These are phyloP conservation scores for Leccinum uliginosum DNA, from an alignment of 768 basidiomycete genomes.

Conservation along the genomic window DNA sequence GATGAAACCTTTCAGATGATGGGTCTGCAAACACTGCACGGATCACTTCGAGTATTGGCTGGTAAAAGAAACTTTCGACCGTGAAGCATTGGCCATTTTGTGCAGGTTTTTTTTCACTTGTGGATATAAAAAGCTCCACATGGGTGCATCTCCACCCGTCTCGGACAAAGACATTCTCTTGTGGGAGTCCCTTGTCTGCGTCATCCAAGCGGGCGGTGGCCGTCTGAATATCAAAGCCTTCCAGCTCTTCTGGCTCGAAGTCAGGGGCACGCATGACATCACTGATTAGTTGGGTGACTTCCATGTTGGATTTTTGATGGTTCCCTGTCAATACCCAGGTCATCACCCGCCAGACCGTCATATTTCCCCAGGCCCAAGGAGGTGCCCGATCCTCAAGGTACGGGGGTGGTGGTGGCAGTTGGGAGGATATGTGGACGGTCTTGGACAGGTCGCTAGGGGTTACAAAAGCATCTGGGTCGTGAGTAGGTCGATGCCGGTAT, in stretches of 20 bases:
- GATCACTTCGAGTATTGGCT: not conserved
- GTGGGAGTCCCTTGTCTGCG: not conserved
- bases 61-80: not conserved
- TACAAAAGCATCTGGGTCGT: not conserved
- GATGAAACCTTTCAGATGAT: not conserved
- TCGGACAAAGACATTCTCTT: not conserved
- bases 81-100: not conserved
- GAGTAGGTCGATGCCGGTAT: not conserved
- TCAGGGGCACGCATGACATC: not conserved
- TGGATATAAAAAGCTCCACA: not conserved
- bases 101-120: not conserved
- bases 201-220: not conserved
- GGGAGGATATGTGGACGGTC: not conserved
- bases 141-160: not conserved
- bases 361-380: not conserved
- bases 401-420: not conserved
- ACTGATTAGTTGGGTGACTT: not conserved
- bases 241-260: not conserved
- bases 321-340: not conserved
- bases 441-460: not conserved
- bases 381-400: not conserved
- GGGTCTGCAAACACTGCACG: not conserved
- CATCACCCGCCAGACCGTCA: not conserved
- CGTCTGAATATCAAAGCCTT: not conserved
- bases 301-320: not conserved